Base-by-base conservation (phyloP, 768 basidiomycete species). In the Trametes punicea region DNA sequence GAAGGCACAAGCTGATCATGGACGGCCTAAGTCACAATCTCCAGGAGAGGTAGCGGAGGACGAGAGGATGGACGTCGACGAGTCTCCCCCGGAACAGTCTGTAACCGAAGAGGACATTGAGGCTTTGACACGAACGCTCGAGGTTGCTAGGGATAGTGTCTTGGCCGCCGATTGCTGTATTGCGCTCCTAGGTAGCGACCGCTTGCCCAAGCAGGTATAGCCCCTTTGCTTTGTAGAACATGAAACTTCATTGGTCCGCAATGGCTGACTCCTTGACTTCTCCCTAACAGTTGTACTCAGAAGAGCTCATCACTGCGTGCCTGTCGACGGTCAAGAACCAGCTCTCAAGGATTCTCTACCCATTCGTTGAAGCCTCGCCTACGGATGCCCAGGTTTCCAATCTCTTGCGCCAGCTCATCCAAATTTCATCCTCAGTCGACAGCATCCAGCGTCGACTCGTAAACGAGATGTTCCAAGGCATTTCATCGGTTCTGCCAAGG, bases 221-320 rank as follows among this genome's bases (percentile, higher is more conserved):
- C 8, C n/a, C n/a, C 6, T 18, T 23, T 42, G 34, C 5, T 36
- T 36, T 15, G 8, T 16, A 36, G 13, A n/a, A 16, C 31, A 7
- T 31, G 8, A 8, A 31, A 8, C 15, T 36, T 15, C 7, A 10
- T 16, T 1, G 9, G 13, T 36, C 8, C 34, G 34, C n/a, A 36
- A n/a, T n/a, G 4, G 34, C 34, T 36, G 9, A 36, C 34, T 36
- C 9, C 15, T 5, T 16, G n/a, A n/a, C n/a, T n/a, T n/a, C 2
- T 33, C 2, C 21, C 1, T 26, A 30, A 6, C 65, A 95, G 89
- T 74, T 98, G 8, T 96, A 96, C 69, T 97, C 96, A 0, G 93
- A 98, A 69, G 97, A 99, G 67, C 77, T 94, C 10, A 91, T 99
- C 59, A 85, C 85, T 0, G 75, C 81, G 0, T 92, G 93, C 71